Percentiles rank a stretch among this genome's conserved stretches.
Conservation (phyloP, 1,284 basidiomycete species). For the Heterobasidion irregulare region DNA sequence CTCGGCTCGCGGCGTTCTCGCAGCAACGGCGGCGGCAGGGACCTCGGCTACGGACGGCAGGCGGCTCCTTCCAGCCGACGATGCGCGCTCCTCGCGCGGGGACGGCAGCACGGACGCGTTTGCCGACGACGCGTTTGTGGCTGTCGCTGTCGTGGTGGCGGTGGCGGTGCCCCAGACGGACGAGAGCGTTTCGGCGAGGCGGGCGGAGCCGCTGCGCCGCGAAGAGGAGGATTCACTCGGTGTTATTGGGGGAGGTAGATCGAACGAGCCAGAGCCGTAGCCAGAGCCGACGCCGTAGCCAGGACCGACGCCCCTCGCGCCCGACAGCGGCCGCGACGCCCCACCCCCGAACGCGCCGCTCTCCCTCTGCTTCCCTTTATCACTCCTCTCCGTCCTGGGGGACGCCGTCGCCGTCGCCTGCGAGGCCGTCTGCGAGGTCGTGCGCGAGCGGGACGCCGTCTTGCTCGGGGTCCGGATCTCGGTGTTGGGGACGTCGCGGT, state of each 20-base stretch:
- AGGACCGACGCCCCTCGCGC: conserved; percentile 18
- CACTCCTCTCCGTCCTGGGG: conserved; percentile 6
- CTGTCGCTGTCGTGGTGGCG: conserved; percentile 8
- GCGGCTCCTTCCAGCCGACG: background rate
- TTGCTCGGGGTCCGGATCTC: conserved; percentile 1
- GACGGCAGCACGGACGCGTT: conserved; percentile 15
- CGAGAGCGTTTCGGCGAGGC: conserved; percentile 21
- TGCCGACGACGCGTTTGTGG: conserved; percentile 14
- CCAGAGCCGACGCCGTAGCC: background rate
- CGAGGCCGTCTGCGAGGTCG: background rate
- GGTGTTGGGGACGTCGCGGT: conserved; percentile 13
- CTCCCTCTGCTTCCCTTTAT: conserved; percentile 21
- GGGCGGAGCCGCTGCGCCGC: conserved; percentile 20
- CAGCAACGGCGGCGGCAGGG: background rate
- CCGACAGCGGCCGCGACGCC: conserved; percentile 11
- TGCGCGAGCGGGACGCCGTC: background rate
- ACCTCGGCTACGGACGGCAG: conserved; percentile 10
- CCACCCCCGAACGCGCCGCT: conserved; percentile 5
- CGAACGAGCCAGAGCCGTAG: conserved; percentile 5
- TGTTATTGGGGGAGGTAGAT: conserved; percentile 12
- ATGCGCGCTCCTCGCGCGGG: conserved; percentile 9
- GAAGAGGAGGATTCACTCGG: conserved; percentile 22
- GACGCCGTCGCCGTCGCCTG: background rate
- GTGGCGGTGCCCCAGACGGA: conserved; percentile 22
- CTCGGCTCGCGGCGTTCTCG: conserved; percentile 10